phyloP scores from a whole-genome alignment of 2,329 filamentous ascomycete species.

The Pyricularia sp. region DNA sequence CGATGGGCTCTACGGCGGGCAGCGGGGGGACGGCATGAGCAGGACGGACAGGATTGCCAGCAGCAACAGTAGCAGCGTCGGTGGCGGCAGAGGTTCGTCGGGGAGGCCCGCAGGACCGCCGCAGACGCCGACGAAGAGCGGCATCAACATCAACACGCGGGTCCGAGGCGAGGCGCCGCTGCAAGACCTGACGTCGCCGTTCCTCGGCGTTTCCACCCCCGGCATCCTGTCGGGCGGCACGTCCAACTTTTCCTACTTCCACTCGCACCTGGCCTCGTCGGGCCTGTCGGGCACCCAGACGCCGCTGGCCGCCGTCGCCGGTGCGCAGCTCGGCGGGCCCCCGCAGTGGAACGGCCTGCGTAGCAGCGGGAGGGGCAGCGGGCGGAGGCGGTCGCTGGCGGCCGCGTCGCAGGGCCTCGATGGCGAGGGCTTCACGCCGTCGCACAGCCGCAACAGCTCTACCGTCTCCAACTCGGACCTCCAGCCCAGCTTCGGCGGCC shows the following conservation, averaged over 20 bases:
- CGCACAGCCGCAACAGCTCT: conserved; percentile 18
- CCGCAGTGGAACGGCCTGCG: conserved; percentile 28
- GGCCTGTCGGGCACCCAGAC: conserved; percentile 69
- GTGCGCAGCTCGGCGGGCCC: conserved; percentile 49
- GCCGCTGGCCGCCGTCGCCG: conserved; percentile 69
- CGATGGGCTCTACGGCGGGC: conserved; percentile 7
- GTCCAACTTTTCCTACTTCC: conserved; percentile 74
- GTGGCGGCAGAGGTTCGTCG: neutral
- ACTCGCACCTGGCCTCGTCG: conserved; percentile 57
- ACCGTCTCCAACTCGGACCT: conserved; percentile 17
- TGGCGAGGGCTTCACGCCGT: conserved; percentile 10
- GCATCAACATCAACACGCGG: conserved; percentile 24
- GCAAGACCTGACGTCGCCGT: conserved; percentile 43
- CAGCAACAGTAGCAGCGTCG: conserved; percentile 13
- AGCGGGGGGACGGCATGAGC: conserved; percentile 10
- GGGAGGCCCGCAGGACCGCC: neutral
- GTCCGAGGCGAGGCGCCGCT: conserved; percentile 13
- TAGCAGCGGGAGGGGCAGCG: conserved; percentile 7
- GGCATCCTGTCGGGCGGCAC: conserved; percentile 58
- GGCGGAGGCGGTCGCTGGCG: neutral
- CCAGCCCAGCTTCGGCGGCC: conserved; percentile 12
- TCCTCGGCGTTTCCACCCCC: conserved; percentile 49
- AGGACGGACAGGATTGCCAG: conserved; percentile 14
- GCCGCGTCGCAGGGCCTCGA: conserved; percentile 2
- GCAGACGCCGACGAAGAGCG: neutral